Evolutionary conservation across 306 rosid species (phyloP).

Genomic region (Sindora glabra): DNA sequence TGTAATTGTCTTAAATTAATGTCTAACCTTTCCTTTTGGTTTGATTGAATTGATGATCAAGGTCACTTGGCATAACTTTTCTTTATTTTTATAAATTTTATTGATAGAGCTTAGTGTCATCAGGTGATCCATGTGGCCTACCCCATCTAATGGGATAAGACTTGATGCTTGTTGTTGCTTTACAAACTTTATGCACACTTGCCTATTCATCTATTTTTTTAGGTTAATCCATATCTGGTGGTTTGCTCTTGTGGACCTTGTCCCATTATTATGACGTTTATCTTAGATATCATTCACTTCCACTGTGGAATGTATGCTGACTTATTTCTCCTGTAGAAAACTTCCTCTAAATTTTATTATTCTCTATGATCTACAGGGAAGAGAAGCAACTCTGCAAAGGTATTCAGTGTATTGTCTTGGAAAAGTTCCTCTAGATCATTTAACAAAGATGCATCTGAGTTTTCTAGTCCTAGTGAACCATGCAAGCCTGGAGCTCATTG

Average conservation of each 20-base stretch:
- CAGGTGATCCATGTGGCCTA: too few species aligned
- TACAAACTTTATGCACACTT: background rate
- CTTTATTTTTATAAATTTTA: too few species aligned
- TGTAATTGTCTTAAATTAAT: background rate
- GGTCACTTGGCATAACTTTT: too few species aligned
- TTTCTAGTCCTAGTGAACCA: conserved; percentile 50
- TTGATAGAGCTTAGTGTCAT: too few species aligned
- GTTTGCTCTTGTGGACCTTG: background rate
- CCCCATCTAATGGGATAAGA: too few species aligned
- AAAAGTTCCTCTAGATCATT: conserved; percentile 61
- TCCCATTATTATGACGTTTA: conserved; percentile 2
- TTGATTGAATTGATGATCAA: background rate
- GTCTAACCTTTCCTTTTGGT: background rate
- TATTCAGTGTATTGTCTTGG: conserved; percentile 78
- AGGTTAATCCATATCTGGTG: background rate
- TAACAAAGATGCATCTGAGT: conserved; percentile 37
- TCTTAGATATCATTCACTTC: background rate
- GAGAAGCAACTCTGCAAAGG: conserved; percentile 66
- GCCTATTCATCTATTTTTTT: background rate
- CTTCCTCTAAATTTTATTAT: conserved; percentile 6
- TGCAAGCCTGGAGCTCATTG: conserved; percentile 96
- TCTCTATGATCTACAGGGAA: conserved; percentile 43
- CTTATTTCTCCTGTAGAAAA: background rate
- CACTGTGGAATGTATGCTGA: background rate
- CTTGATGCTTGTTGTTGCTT: background rate